Evolutionary conservation across 2,329 filamentous ascomycete species (phyloP).

Genomic region (Zalaria obscura): DNA sequence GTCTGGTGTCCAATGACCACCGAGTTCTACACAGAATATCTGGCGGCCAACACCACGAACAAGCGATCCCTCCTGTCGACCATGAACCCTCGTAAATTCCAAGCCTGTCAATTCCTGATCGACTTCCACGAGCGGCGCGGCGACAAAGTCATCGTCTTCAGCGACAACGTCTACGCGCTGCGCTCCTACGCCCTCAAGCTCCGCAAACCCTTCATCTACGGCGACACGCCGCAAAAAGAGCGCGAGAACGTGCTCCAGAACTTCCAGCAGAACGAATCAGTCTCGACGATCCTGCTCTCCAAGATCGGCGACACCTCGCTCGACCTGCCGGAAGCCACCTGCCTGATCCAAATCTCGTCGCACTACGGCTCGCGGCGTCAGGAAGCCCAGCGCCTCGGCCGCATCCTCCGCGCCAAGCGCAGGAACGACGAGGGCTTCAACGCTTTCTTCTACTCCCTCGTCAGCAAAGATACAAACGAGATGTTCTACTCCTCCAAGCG

Average conservation of each 20-base stretch:
- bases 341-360: slow-evolving; percentile 91
- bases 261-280: slow-evolving; percentile 80
- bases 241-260: slow-evolving; percentile 80
- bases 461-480: slow-evolving; percentile 93
- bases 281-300: slow-evolving; percentile 88
- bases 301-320: slow-evolving; percentile 99
- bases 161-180: slow-evolving; percentile 89
- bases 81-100: slow-evolving; percentile 96
- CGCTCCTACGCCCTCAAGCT: slow-evolving; percentile 74
- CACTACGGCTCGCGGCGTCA: slow-evolving; percentile 95
- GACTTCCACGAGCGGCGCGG: slow-evolving; percentile 90
- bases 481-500: slow-evolving; percentile 97
- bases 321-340: slow-evolving; percentile 90
- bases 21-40: slow-evolving; percentile 92
- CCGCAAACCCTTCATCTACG: slow-evolving; percentile 80
- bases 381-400: slow-evolving; percentile 83
- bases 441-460: slow-evolving; percentile 95
- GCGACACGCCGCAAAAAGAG: slow-evolving; percentile 73
- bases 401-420: slow-evolving; percentile 87
- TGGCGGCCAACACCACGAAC: slow-evolving; percentile 49
- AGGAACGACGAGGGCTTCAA: slow-evolving; percentile 98
- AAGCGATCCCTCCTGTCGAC: slow-evolving; percentile 67
- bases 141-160: slow-evolving; percentile 97
- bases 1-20: slow-evolving; percentile 99
- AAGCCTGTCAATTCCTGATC: slow-evolving; percentile 95